Percentiles rank a stretch among this genome's conserved stretches.
Evolutionary conservation across 1,139 yeast genomes (phyloP).

Genomic region (Hemisphaericaspora lyxosophila): DNA sequence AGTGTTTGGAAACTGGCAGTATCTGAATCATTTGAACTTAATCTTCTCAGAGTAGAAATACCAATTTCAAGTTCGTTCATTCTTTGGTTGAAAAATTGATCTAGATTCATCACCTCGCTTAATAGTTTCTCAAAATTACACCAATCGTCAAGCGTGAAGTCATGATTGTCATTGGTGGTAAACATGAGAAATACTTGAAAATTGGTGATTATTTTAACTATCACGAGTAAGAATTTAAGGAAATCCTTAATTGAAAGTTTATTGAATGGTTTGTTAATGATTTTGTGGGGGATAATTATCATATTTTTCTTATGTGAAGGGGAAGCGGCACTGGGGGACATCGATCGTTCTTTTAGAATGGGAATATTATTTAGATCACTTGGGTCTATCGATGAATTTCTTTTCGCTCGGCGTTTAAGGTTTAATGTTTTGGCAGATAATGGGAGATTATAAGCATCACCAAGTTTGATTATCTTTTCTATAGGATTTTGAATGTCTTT

Average conservation of each 20-base stretch:
- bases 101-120: conserved; percentile 7
- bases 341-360: conserved; percentile 10
- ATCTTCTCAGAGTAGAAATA: not conserved
- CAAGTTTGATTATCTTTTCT: conserved; percentile 37
- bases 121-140: conserved; percentile 13
- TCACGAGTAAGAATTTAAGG: conserved; percentile 34
- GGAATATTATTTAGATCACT: conserved; percentile 15
- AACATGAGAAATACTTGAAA: conserved; percentile 31
- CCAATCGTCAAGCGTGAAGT: conserved; percentile 11
- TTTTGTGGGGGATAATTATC: conserved; percentile 45
- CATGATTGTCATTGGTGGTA: conserved; percentile 6
- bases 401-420: conserved; percentile 29
- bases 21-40: not conserved
- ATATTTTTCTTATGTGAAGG: conserved; percentile 21
- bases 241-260: conserved; percentile 41
- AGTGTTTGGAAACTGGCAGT: conserved; percentile 10
- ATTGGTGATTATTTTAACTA: conserved; percentile 40
- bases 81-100: conserved; percentile 5
- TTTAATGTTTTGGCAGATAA: conserved; percentile 44
- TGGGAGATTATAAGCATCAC: conserved; percentile 39
- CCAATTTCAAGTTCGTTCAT: conserved; percentile 1
- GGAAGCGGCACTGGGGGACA: conserved; percentile 7
- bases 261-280: conserved; percentile 42
- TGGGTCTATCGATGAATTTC: conserved; percentile 11
- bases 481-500: conserved; percentile 14